Evolutionary conservation across 1,284 basidiomycete genomes (phyloP).

Genomic region (Phellopilus nigrolimitatus): DNA sequence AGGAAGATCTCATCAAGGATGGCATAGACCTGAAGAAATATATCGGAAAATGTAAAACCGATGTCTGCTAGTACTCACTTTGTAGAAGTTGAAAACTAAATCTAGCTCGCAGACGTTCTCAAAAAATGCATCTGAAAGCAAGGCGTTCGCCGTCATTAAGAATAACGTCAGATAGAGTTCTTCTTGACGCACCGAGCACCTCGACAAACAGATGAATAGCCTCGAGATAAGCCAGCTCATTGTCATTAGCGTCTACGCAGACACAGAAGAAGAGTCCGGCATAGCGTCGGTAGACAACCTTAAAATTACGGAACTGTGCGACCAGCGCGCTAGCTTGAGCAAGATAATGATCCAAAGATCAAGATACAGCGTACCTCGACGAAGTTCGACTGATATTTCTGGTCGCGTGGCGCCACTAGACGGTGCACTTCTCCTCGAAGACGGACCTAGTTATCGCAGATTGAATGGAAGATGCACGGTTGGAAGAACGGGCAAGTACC

Average conservation of each 20-base stretch:
- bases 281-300: conserved; percentile 92
- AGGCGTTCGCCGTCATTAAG: neutral
- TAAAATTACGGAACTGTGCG: conserved; percentile 87
- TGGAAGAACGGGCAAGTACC: conserved; percentile 32
- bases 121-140: conserved; percentile 87
- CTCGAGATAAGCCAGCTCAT: conserved; percentile 95
- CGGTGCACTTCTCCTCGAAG: conserved; percentile 94
- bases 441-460: conserved; percentile 55
- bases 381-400: conserved; percentile 99
- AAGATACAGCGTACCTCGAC: conserved; percentile 73
- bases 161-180: neutral
- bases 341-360: neutral
- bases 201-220: conserved; percentile 98
- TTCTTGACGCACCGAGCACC: conserved; percentile 67
- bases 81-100: conserved; percentile 98
- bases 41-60: conserved; percentile 10
- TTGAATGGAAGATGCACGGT: conserved; percentile 8
- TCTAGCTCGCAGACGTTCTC: conserved; percentile 97
- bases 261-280: conserved; percentile 98
- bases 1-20: conserved; percentile 98
- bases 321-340: neutral
- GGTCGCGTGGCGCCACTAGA: conserved; percentile 93
- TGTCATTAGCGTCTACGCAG: conserved; percentile 97
- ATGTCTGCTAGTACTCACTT: conserved; percentile 44
- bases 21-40: conserved; percentile 73